Base-by-base conservation (phyloP, 2,329 filamentous ascomycete species). In the Sclerotinia trifoliorum region DNA sequence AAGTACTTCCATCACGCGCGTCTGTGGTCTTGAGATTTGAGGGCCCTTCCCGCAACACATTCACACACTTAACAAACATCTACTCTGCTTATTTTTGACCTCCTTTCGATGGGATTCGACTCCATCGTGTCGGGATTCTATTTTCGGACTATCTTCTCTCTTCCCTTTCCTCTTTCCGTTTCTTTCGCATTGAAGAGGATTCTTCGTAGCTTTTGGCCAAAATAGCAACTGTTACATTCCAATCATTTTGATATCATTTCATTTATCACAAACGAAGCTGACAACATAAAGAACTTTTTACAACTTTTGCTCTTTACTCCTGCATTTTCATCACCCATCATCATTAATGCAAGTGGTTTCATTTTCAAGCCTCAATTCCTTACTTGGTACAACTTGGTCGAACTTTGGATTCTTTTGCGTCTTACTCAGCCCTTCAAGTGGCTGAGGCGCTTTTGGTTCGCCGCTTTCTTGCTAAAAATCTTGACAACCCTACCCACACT, bases 371-470 rank as follows among this genome's bases (percentile, higher is more conserved):
- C 48, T 49, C 65, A 54, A 54, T 66, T 63, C 56, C 56, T 32
- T 3, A 42, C 24, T 54, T n/a, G n/a, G n/a, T n/a, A n/a, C n/a
- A n/a, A n/a, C n/a, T n/a, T n/a, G n/a, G n/a, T n/a, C n/a, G n/a
- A n/a, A 39, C 15, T 54, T n/a, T 62, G 24, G 57, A 10, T 11
- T 44, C 46, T 52, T 52, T 54, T 55, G 48, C 21, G 21, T 67
- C 56, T 67, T 63, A 63, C 65, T 67, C 65, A 67, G 57, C 57
- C 57, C 39, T 44, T 67, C 32, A 3, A 63, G 65, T 54, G 65
- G 65, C 65, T 63, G 65, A 67, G 57, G 65, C 57, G 65, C 56
- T 54, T 67, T 48, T 63, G 19, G 46, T 60, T 60, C 54, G 54
- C 54, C 64, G 64, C 29, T 60, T 49, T 49, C 29, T 44, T 39